Conservation (phyloP, 305 asterid species). For the Fraxinus velutina region DNA sequence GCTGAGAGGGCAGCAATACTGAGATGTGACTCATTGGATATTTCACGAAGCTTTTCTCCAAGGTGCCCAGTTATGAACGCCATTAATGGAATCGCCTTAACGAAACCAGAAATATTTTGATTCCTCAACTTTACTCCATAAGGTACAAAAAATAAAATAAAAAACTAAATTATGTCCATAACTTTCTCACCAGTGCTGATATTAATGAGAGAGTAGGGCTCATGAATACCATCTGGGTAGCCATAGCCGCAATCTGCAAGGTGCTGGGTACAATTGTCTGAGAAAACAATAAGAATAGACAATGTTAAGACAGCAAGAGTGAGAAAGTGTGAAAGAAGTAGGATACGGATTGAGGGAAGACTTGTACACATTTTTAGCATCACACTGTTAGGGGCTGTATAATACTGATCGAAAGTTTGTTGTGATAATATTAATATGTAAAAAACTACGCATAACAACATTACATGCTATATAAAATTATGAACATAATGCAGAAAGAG, state of each 20-base stretch:
- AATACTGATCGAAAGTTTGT: not conserved
- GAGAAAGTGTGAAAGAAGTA: not conserved
- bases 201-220: constrained; percentile 69
- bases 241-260: constrained; percentile 82
- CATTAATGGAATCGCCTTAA: constrained; percentile 71
- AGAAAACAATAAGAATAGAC: constrained; percentile 16
- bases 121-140: constrained; percentile 2
- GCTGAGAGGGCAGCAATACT: constrained; percentile 73
- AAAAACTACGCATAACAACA: not conserved
- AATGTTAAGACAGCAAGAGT: constrained; percentile 13
- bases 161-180: not conserved
- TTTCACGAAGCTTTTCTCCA: constrained; percentile 74
- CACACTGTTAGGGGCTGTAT: not conserved
- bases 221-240: constrained; percentile 67
- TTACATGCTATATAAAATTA: not conserved
- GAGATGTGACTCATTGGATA: constrained; percentile 66
- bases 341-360: not conserved
- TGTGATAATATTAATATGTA: not conserved
- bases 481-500: not conserved
- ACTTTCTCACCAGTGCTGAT: constrained; percentile 66
- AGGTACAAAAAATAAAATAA: not conserved
- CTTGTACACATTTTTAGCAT: not conserved
- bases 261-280: constrained; percentile 75
- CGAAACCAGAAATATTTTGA: constrained; percentile 20
- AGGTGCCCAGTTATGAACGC: constrained; percentile 61